Evolutionary conservation across 2,329 filamentous ascomycete genomes (phyloP), one percentile per base, ranked within the genome.

Genomic region (Talaromyces sp.): DNA sequence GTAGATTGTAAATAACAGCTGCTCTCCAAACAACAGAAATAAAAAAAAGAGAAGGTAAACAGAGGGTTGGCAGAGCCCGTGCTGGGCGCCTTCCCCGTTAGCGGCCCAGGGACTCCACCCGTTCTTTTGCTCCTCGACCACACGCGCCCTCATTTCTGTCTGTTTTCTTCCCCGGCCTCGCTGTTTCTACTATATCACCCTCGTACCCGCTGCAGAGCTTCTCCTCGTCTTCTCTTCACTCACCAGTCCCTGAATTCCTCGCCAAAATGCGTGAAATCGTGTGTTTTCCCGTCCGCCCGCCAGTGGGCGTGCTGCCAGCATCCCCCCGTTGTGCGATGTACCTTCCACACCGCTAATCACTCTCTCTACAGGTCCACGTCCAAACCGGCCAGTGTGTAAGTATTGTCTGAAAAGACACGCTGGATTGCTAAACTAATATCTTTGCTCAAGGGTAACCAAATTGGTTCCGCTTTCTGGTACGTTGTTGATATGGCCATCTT

Each of bases 321-420:
- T 49, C 54, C 54, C 62, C 65, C 69, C 73, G 13, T 70, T 65
- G 70, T 61, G 55, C 41, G 57, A 58, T 49, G 55, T 61, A 32
- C n/a, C 55, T 11, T 59, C 69, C 75, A 75, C 66, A 71, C 65
- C 64, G 56, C 46, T 52, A 50, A 58, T 50, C 66, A 74, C 80
- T 46, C 11, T 79, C 71, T 68, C 67, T 67, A 84, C 77, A 98
- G 93, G 93, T 98, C 82, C 95, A 99, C 83, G 91, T 99, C 74
- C 95, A 99, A 85, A 99, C 95, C 86, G 95, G 95, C 82, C 95
- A 99, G 88, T 98, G 95, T 85, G 93, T 97, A 87, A 83, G 88
- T 86, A 64, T 61, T 46, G 21, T 46, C n/a, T 24, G 43, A 46
- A 46, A 38, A 11, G 43, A 24, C 43, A 21, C 43, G 43, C n/a